Percentiles rank a stretch among this genome's conserved stretches.
Conservation (phyloP, 371 early-diverging fungal genomes). For the Mucor plumbeus region DNA sequence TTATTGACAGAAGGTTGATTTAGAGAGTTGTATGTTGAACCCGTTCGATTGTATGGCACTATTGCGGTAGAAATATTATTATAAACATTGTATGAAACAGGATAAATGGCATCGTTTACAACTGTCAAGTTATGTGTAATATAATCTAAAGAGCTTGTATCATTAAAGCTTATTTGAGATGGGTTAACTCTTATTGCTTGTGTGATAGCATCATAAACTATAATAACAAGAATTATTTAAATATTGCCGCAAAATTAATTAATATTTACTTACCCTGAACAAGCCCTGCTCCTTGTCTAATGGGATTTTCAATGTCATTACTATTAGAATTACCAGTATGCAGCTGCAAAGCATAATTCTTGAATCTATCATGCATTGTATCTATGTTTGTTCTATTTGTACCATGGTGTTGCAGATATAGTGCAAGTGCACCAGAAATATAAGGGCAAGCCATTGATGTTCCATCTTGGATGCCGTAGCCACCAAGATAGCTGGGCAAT, state of each 20-base stretch:
- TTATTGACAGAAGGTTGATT: constrained; percentile 9
- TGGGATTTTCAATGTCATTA: constrained; percentile 29
- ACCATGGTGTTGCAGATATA: constrained; percentile 47
- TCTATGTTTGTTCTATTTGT: constrained; percentile 13
- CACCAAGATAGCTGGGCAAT: constrained; percentile 34
- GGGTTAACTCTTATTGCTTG: constrained; percentile 59
- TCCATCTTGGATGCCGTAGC: constrained; percentile 64
- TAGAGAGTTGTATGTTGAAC: constrained; percentile 17
- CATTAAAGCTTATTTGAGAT: constrained; percentile 66
- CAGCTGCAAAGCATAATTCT: constrained; percentile 50
- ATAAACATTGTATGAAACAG: constrained; percentile 51
- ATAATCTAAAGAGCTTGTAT: constrained; percentile 44
- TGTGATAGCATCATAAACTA: constrained; percentile 57
- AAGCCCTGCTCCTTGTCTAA: constrained; percentile 73
- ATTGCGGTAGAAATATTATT: constrained; percentile 40
- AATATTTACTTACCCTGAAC: constrained; percentile 46
- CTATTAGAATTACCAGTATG: not conserved
- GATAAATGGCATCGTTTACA: constrained; percentile 55
- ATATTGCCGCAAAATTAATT: not conserved
- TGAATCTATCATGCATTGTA: constrained; percentile 31
- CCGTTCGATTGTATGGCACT: constrained; percentile 31
- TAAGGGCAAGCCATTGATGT: constrained; percentile 75
- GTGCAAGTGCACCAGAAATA: constrained; percentile 68
- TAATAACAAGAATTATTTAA: not conserved
- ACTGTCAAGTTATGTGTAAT: constrained; percentile 46